These are phyloP conservation scores for Coniella vitis DNA, from an alignment of 2,329 filamentous ascomycete genomes.

Conservation along the genomic window DNA sequence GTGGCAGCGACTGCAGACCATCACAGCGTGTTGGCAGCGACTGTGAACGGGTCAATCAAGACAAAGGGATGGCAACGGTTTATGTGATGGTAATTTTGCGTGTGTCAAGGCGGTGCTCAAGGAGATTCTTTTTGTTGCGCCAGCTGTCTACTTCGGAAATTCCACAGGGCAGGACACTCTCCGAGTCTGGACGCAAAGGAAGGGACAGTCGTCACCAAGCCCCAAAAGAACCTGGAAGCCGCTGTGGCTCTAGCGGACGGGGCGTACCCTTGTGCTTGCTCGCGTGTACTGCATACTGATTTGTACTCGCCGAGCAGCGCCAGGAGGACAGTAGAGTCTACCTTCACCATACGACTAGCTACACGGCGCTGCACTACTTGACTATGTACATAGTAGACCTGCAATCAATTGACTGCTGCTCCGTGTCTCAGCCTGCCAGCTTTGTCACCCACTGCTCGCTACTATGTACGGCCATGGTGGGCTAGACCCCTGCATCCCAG, in stretches of 20 bases:
- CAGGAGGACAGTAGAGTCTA: too few relatives aligned
- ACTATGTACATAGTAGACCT: too few relatives aligned
- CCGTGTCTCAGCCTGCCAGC: too few relatives aligned
- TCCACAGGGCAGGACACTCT: neutral
- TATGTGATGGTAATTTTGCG: neutral
- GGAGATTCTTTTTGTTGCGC: neutral
- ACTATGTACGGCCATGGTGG: too few relatives aligned
- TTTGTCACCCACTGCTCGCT: too few relatives aligned
- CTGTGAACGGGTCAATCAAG: neutral
- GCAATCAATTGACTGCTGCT: too few relatives aligned
- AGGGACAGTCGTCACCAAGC: constrained; percentile 1
- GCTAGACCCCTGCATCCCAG: too few relatives aligned
- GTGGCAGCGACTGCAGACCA: neutral
- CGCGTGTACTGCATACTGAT: too few relatives aligned
- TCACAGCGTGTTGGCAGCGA: neutral
- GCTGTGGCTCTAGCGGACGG: too few relatives aligned
- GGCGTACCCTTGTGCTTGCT: too few relatives aligned
- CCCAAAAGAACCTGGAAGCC: neutral
- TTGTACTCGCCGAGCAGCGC: neutral
- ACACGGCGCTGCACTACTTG: too few relatives aligned
- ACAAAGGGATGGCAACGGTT: neutral
- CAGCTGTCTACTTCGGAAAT: constrained; percentile 1
- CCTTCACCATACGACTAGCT: too few relatives aligned
- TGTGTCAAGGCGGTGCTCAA: neutral
- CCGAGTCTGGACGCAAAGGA: neutral